Evolutionary conservation across 345 rosid genomes (phyloP), one percentile per base, ranked within the genome.

Genomic region (Balakata baccata): DNA sequence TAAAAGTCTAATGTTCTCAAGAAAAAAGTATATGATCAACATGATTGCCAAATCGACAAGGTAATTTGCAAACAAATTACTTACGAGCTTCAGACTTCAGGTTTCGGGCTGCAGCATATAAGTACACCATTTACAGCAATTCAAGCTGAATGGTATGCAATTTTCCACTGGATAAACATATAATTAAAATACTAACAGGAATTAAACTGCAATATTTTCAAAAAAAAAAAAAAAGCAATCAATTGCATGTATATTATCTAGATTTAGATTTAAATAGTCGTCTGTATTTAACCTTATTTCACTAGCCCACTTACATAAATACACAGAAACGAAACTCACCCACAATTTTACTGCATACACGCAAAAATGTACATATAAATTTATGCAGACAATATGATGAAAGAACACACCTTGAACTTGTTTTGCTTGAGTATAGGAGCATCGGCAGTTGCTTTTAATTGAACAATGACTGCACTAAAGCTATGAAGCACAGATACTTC

Each of bases 371-470:
- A 29, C 34, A 6, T 23, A 51, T 34, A 64, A 10, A 25, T 4
- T 10, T 8, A 7, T 13, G 7, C 25, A 37, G 57, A 38, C 2
- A n/a, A 12, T n/a, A 29, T 16, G 17, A 64, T 14, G 60, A 25
- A 38, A 39, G 43, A 23, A 62, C 51, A 13, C 64, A 88, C 98
- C 95, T 88, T 94, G 91, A 92, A 94, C 75, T 94, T 94, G 75
- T 87, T 81, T 80, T 92, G 94, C 81, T 85, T 90, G 76, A 92
- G 85, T 74, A 88, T 87, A 45, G 88, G 89, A 77, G 92, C 90
- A 68, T 83, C 86, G 16, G 88, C 90, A 0, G 93, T 83, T 72
- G 90, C 90, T 81, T 87, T 81, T 23, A 89, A 82, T 72, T 84
- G 88, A 81, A 89, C 82, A 74, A 89, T 86, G 78, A 89, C 92